These are phyloP conservation scores for Phytomonas sp. DNA, from an alignment of 208 protist genomes.

Conservation along the genomic window DNA sequence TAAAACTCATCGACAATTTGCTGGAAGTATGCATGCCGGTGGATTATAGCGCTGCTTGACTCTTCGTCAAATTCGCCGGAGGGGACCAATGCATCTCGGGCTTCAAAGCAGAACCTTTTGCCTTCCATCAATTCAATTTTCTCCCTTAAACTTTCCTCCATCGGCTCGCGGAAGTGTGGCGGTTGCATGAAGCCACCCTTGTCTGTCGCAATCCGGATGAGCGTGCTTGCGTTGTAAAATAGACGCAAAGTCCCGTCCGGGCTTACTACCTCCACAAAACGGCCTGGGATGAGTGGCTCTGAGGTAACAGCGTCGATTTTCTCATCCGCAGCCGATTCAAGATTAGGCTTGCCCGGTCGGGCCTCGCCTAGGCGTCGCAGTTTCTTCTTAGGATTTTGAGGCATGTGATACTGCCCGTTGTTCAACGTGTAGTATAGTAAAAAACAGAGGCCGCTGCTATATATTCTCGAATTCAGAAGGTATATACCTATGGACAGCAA, in stretches of 20 bases:
- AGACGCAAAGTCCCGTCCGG: constrained; percentile 59
- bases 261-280: constrained; percentile 68
- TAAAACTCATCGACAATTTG: constrained; percentile 85
- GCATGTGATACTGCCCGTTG: background rate
- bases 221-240: constrained; percentile 82
- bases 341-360: constrained; percentile 19
- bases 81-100: constrained; percentile 17
- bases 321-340: constrained; percentile 51
- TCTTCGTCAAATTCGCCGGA: constrained; percentile 4
- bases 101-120: constrained; percentile 57
- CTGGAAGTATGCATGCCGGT: constrained; percentile 79
- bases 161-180: constrained; percentile 81
- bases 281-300: constrained; percentile 36
- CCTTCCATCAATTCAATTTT: constrained; percentile 59
- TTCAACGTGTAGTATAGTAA: background rate
- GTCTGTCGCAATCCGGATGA: constrained; percentile 75
- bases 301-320: constrained; percentile 75
- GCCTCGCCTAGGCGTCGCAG: background rate
- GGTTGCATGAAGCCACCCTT: constrained; percentile 81
- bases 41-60: constrained; percentile 27
- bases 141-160: constrained; percentile 26
- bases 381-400: background rate
- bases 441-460: background rate
- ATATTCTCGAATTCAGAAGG: background rate
- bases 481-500: background rate